Base-by-base conservation (phyloP, 2,329 filamentous ascomycete genomes). In the Nemania sp. region DNA sequence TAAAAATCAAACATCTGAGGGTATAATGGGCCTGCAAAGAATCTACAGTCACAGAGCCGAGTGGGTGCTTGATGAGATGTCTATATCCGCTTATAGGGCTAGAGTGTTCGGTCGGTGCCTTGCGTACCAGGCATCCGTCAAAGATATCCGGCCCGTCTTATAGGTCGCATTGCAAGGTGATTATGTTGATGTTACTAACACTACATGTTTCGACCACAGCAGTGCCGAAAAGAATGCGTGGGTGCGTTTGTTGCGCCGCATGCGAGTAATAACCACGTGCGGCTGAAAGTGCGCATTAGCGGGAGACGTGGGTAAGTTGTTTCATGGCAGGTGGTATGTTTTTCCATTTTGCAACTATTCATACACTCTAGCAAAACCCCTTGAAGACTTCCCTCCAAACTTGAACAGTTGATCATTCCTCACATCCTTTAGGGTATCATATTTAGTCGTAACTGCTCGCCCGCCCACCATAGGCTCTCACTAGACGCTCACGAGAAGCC, bases 391-490 rank as follows among this genome's bases (percentile, higher is more conserved):
- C 5, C 21, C 32, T 48, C 54, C 45, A 18, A 20, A n/a, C n/a
- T n/a, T n/a, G n/a, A 34, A 13, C 17, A 4, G 3, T 39, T 11
- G 11, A 39, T 39, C 9, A 35, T 49, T 37, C 32, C 32, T 37
- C 29, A 37, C 35, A 5, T 21, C 10, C 29, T 35, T 17, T n/a
- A 7, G 60, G 43, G 39, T 56, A 62, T 59, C 57, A 63, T 63
- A 39, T 5, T 32, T 51, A n/a, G 67, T 69, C 67, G 58, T 4
- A 18, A 29, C 57, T 46, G 45, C 15, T 55, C 57, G 18, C 52
- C 51, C 46, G 20, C 43, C 15, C 35, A 17, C 18, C 29, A 46
- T 39, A 21, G 25, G 12, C 39, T 5, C 29, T 29, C 39, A n/a
- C 34, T 32, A 17, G 17, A 21, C 32, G 29, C 48, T 32, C 52